Percentiles rank a stretch among this genome's conserved stretches.
Conservation (phyloP, 257 asterid genomes). For the Linderniella brevidens region DNA sequence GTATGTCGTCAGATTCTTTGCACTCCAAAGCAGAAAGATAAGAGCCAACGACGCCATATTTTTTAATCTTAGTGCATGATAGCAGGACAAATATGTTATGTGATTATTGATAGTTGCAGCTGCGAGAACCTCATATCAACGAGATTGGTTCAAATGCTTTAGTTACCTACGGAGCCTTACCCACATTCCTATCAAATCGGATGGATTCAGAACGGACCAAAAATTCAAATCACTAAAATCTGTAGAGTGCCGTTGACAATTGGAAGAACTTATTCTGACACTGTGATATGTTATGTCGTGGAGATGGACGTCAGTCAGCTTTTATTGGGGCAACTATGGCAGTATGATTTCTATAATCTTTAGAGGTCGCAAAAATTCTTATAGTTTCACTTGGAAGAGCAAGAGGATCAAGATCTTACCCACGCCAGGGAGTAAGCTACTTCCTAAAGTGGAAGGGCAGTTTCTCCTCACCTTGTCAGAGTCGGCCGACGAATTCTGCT, state of each 20-base stretch:
- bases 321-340: not conserved
- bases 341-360: not conserved
- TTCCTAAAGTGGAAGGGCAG: too few relatives aligned
- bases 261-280: not conserved
- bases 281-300: not conserved
- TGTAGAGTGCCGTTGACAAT: not conserved
- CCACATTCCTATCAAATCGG: not conserved
- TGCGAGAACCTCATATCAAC: too few relatives aligned
- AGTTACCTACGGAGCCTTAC: not conserved
- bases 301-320: not conserved
- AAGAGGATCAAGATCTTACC: not conserved
- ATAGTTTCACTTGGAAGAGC: not conserved
- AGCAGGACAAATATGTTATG: too few relatives aligned
- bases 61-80: too few relatives aligned
- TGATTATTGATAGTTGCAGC: too few relatives aligned
- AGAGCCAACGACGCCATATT: too few relatives aligned
- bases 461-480: too few relatives aligned
- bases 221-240: not conserved
- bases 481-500: too few relatives aligned
- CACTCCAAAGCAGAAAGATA: too few relatives aligned
- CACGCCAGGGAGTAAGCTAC: too few relatives aligned
- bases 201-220: not conserved
- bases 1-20: too few relatives aligned
- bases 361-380: not conserved
- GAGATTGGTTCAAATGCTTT: too few relatives aligned